Evolutionary conservation across 2,329 filamentous ascomycete genomes (phyloP).

Genomic region (Paraphoma chrysanthemicola): DNA sequence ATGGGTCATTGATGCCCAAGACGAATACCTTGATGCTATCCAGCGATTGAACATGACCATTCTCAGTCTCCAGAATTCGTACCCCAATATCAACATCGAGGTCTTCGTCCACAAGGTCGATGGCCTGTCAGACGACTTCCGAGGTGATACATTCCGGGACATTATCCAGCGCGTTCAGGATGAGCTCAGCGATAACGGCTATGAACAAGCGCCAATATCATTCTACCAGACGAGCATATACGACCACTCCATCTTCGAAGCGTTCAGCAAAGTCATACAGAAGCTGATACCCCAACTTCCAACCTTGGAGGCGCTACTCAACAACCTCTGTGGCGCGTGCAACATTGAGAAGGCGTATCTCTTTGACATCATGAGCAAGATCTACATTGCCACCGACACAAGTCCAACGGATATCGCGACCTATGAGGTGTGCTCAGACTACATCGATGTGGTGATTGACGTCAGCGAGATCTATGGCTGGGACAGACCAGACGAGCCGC

Average conservation of each 20-base stretch:
- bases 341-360: slow-evolving; percentile 98
- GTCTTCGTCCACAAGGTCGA: slow-evolving; percentile 99
- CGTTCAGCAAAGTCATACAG: slow-evolving; percentile 97
- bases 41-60: slow-evolving; percentile 87
- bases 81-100: slow-evolving; percentile 94
- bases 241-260: slow-evolving; percentile 97
- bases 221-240: slow-evolving; percentile 98
- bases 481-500: slow-evolving; percentile 52
- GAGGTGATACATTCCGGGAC: slow-evolving; percentile 93
- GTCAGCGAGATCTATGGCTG: slow-evolving; percentile 95
- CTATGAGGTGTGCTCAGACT: slow-evolving; percentile 98
- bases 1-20: slow-evolving; percentile 98
- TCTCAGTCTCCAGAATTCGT: slow-evolving; percentile 83
- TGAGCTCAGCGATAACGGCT: slow-evolving; percentile 89
- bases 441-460: slow-evolving; percentile 98
- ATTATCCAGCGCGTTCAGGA: slow-evolving; percentile 97
- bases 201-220: slow-evolving; percentile 90
- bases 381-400: slow-evolving; percentile 96
- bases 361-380: slow-evolving; percentile 97
- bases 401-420: slow-evolving; percentile 92
- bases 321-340: slow-evolving; percentile 90
- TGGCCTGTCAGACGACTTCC: slow-evolving; percentile 95
- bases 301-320: slow-evolving; percentile 91
- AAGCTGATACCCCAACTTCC: slow-evolving; percentile 94
- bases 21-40: slow-evolving; percentile 94